Percentiles rank a stretch among this genome's conserved stretches.
Conservation (phyloP, 2,329 filamentous ascomycete genomes). For the Diaporthe vaccinii region DNA sequence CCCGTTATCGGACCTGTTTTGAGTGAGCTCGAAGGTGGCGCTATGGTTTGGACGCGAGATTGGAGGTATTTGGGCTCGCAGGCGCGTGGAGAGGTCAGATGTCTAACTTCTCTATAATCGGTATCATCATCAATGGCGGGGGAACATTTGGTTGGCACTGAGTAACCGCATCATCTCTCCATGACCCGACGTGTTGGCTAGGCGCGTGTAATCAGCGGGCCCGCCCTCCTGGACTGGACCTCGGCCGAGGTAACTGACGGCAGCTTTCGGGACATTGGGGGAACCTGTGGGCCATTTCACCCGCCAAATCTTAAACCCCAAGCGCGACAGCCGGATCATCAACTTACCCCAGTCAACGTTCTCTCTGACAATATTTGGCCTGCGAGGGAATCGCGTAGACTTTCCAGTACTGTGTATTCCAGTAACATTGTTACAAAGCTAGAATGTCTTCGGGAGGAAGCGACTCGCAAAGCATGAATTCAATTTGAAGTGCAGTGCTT, state of each 20-base stretch:
- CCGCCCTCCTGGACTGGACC: constrained; percentile 32
- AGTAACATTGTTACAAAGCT: not conserved
- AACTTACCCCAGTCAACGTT: not conserved
- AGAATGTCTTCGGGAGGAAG: not conserved
- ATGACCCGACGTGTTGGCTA: constrained; percentile 34
- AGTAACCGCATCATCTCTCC: constrained; percentile 15
- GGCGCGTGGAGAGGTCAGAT: not conserved
- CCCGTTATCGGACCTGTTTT: constrained; percentile 16
- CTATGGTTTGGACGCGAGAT: not conserved
- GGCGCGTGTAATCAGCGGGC: constrained; percentile 37
- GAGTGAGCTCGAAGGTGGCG: not conserved
- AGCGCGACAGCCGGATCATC: constrained; percentile 24
- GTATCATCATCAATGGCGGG: constrained; percentile 28
- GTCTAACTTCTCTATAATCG: not conserved
- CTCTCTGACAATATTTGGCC: not conserved
- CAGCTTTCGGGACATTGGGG: constrained; percentile 23
- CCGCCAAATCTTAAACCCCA: constrained; percentile 20
- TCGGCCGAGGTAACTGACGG: constrained; percentile 34
- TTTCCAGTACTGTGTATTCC: not conserved
- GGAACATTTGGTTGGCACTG: constrained; percentile 17
- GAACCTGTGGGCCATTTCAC: constrained; percentile 2
- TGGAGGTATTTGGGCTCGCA: not conserved
- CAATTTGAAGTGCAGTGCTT: not conserved
- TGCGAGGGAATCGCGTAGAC: not conserved
- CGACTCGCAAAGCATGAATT: not conserved